phyloP scores from a whole-genome alignment of 441 rosid species.

The Manihot esculenta region DNA sequence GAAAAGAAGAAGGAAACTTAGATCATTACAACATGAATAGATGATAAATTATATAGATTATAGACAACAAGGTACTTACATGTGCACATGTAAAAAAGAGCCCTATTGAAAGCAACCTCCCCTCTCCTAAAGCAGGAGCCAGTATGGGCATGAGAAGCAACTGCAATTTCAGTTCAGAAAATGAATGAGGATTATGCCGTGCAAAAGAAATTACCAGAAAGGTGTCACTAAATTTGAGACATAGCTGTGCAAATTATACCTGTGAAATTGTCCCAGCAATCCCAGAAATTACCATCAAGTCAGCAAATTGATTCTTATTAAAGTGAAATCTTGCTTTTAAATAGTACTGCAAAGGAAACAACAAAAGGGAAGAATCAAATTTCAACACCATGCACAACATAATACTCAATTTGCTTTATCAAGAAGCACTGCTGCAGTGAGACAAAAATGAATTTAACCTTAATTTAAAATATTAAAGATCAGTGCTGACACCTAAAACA shows the following conservation, averaged over 20 bases:
- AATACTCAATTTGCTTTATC: background rate
- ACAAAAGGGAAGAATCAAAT: background rate
- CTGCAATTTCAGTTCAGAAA: conserved; percentile 37
- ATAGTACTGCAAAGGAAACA: conserved; percentile 58
- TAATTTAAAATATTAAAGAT: background rate
- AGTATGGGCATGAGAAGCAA: conserved; percentile 71
- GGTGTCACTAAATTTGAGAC: background rate
- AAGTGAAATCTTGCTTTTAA: conserved; percentile 85
- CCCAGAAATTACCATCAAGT: conserved; percentile 77
- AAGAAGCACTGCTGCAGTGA: background rate
- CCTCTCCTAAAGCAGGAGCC: conserved; percentile 72
- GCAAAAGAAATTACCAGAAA: background rate
- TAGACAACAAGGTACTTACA: conserved; percentile 41
- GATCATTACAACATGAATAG: background rate
- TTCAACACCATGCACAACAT: background rate
- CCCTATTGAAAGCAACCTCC: conserved; percentile 66
- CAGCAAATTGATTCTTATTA: conserved; percentile 83
- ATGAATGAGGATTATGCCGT: background rate
- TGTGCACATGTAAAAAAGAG: conserved; percentile 69
- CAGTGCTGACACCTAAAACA: background rate
- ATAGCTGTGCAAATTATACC: conserved; percentile 37
- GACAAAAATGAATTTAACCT: background rate
- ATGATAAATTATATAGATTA: background rate
- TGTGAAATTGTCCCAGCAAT: conserved; percentile 83
- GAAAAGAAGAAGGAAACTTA: background rate